Evolutionary conservation across 2,329 filamentous ascomycete species (phyloP), one percentile per base, ranked within the genome.

Genomic region (Didymella glomerata): DNA sequence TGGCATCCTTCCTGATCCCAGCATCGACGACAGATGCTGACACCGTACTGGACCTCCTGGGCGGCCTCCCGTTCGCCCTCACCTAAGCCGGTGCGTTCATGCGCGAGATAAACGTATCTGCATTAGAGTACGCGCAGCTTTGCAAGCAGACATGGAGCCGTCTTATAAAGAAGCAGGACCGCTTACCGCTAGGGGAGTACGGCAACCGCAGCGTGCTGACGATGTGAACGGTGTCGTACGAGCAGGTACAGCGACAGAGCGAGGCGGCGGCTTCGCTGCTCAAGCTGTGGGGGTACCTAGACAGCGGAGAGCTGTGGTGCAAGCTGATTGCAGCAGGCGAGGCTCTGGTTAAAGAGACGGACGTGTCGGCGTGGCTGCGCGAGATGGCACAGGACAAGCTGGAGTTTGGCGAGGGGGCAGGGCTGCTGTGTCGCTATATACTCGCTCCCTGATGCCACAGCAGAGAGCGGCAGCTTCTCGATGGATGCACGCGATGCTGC

Each of bases 1-100:
- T 57, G 13, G 59, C 65, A n/a, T 57, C 48, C 36, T 40, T 32
- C 34, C 63, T 45, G 46, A 71, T 50, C 59, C 55, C 59, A 24
- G 57, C 54, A 54, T 69, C 67, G 28, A 69, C 30, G 24, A 22
- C 16, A 28, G 42, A 45, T 28, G 42, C 24, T 18, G 42, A 14
- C 14, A 28, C 14, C 5, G 14, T 27, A 14, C 42, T 45, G 25
- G 42, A 45, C 24, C 42, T 45, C 27, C 40, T 44, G 2, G 3
- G 13, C 22, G 22, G 40, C 22, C 22, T 44, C 13, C 40, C 40
- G 1, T 11, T 44, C 22, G 40, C 40, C 13, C 40, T 44, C 22
- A 45, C 42, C 7, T 24, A 45, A 28, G 16, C 42, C 10, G 25
- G 24, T 1, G 13, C 42, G 14, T 45, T 9, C 40, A 27, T 44